These are phyloP conservation scores for Vigna trinervia DNA, from an alignment of 306 rosid species.

Conservation along the genomic window DNA sequence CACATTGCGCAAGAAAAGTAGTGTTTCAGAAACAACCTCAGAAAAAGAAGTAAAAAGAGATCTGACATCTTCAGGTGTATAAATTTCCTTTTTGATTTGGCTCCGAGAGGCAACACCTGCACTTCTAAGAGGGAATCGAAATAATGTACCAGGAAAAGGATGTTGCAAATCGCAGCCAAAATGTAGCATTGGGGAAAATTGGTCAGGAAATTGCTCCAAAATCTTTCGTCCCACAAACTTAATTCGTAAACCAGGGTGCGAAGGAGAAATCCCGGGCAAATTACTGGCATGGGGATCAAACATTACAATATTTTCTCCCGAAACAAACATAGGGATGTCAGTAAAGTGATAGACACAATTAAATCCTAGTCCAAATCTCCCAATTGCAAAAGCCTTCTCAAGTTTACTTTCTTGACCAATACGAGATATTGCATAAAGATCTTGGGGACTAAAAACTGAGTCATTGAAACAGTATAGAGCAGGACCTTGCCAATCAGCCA, in stretches of 20 bases:
- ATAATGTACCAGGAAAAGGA: slow-evolving; percentile 90
- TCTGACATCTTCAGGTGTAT: slow-evolving; percentile 82
- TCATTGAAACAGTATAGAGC: slow-evolving; percentile 93
- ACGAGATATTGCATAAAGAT: slow-evolving; percentile 99
- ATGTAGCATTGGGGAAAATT: slow-evolving; percentile 88
- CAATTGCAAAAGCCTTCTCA: slow-evolving; percentile 95
- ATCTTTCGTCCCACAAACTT: slow-evolving; percentile 86
- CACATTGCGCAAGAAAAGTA: slow-evolving; percentile 84
- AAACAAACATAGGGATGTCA: slow-evolving; percentile 92
- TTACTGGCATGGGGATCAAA: slow-evolving; percentile 95
- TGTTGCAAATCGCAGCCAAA: slow-evolving; percentile 95
- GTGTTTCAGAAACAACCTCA: slow-evolving; percentile 83
- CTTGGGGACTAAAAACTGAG: slow-evolving; percentile 91
- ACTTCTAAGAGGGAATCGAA: slow-evolving; percentile 94
- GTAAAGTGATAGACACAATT: slow-evolving; percentile 98
- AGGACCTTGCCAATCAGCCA: slow-evolving; percentile 99
- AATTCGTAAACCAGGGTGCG: slow-evolving; percentile 95
- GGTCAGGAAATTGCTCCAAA: slow-evolving; percentile 98
- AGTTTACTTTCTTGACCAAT: slow-evolving; percentile 99
- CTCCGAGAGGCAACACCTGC: slow-evolving; percentile 85
- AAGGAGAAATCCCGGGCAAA: slow-evolving; percentile 99
- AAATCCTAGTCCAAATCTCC: slow-evolving; percentile 98
- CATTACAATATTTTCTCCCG: slow-evolving; percentile 95
- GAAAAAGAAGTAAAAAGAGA: slow-evolving; percentile 84
- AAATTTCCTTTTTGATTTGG: slow-evolving; percentile 92